Conservation (phyloP, 2,329 filamentous ascomycete genomes). For the Exophiala sp. region DNA sequence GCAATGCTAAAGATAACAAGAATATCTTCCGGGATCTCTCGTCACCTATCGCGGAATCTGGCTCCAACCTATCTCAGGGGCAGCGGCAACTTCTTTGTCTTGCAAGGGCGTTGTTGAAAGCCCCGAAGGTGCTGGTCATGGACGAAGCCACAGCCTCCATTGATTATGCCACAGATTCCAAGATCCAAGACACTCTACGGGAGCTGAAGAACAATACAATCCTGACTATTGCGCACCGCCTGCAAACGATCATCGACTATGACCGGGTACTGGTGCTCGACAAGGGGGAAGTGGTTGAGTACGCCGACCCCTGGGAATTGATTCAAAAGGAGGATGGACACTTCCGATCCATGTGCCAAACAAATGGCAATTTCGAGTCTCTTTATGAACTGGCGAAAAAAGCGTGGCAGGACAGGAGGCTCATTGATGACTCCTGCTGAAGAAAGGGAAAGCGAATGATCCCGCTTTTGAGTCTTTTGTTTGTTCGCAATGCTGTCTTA, state of each 20-base stretch:
- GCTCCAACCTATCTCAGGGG: constrained; percentile 89
- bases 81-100: constrained; percentile 92
- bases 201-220: constrained; percentile 82
- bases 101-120: constrained; percentile 84
- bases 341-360: constrained; percentile 64
- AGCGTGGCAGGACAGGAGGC: constrained; percentile 44
- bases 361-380: constrained; percentile 56
- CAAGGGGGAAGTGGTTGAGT: constrained; percentile 81
- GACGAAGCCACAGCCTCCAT: constrained; percentile 97
- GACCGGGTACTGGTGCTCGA: constrained; percentile 95
- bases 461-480: neutral
- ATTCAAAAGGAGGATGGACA: constrained; percentile 63
- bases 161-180: constrained; percentile 89
- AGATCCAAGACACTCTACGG: constrained; percentile 95
- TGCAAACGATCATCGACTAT: constrained; percentile 97
- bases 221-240: constrained; percentile 89
- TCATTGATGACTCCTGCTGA: constrained; percentile 38
- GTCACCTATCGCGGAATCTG: constrained; percentile 79
- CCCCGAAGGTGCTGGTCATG: constrained; percentile 93
- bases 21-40: constrained; percentile 87
- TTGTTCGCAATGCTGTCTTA: neutral
- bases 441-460: neutral
- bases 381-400: constrained; percentile 51
- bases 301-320: constrained; percentile 79
- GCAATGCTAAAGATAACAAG: constrained; percentile 61